These are phyloP conservation scores for Hordeum vulgare DNA, from an alignment of 176 grass and related monocot genomes.

Conservation along the genomic window DNA sequence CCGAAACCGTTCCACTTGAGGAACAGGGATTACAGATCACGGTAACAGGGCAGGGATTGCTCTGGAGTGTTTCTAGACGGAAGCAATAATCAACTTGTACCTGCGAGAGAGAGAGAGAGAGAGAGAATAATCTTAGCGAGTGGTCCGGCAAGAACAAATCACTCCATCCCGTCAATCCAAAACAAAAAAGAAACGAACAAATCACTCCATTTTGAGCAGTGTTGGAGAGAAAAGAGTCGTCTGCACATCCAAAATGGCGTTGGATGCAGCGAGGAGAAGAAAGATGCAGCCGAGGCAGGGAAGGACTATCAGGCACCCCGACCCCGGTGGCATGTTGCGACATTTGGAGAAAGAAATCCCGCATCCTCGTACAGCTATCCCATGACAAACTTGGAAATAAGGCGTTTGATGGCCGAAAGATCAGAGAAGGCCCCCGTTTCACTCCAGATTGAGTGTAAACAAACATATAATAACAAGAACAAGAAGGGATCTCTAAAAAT, in stretches of 20 bases:
- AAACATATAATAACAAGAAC: no score
- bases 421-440: background rate
- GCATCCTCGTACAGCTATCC: background rate
- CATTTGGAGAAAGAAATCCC: slow-evolving; percentile 20
- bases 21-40: slow-evolving; percentile 21
- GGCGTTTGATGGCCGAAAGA: background rate
- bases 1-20: slow-evolving; percentile 5
- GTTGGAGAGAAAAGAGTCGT: background rate
- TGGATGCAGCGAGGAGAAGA: background rate
- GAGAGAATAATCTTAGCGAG: slow-evolving; percentile 28
- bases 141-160: no score
- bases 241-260: no score
- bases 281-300: no score
- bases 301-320: no score
- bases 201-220: background rate
- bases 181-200: no score
- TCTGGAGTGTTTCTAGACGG: background rate
- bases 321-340: background rate
- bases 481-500: no score
- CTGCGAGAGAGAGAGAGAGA: slow-evolving; percentile 12
- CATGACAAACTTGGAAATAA: background rate
- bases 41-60: background rate
- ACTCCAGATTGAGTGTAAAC: background rate
- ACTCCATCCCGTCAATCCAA: no score
- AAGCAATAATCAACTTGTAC: slow-evolving; percentile 1